Evolutionary conservation across 306 rosid genomes (phyloP), one percentile per base, ranked within the genome.

Genomic region (Lupinus albus): DNA sequence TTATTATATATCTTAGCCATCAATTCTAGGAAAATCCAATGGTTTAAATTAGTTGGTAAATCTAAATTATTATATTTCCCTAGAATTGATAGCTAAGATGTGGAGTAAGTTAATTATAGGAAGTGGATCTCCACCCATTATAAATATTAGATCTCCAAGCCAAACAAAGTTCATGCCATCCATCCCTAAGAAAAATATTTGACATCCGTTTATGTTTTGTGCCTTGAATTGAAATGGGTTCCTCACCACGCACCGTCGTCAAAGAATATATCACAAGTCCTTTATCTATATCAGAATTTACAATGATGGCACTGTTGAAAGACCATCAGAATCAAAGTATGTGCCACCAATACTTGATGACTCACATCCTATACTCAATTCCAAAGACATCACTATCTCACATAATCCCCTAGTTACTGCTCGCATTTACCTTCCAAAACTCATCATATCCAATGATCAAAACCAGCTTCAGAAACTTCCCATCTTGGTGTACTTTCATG

Each of bases 401-500:
- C 3, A 38, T 1, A 52, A 71, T 41, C 86, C 86, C 11, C 32
- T 60, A 11, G 39, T 82, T 55, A 65, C 60, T 0, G 83, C 81
- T 14, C 74, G 83, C 1, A 59, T 74, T 42, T 78, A 56, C 54
- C 80, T 78, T 30, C 86, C 78, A 10, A 65, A 55, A 16, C 53
- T 69, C 48, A 45, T 20, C 21, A 39, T 25, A 30, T 14, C 38
- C n/a, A 21, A 18, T 3, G 16, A 45, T 3, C 14, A 52, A 18
- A 3, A 25, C 32, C 32, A 62, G 0, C 4, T 15, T 11, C 33
- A 72, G 6, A 84, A 78, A 42, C 13, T 84, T 12, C 86, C 86
- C 9, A 21, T 84, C 67, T 62, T 76, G 68, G 75, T 84, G 41
- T 84, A 76, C 75, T 82, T 21, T 55, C 89, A 84, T 3, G 89